Evolutionary conservation across 768 basidiomycete species (phyloP).

Genomic region (Termitomyces bulborhizus): DNA sequence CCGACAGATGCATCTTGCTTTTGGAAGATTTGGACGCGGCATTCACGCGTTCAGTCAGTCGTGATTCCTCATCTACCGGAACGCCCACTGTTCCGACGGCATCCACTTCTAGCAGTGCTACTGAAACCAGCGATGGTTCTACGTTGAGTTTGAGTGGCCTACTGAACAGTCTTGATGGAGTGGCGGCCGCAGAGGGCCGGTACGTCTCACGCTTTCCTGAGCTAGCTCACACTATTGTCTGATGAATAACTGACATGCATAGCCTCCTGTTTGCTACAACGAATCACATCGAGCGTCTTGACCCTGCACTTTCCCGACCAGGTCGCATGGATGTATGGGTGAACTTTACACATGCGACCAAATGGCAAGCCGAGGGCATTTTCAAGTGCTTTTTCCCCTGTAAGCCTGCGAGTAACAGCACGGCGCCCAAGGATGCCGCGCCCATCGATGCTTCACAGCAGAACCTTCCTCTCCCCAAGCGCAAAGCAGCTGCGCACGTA

Average conservation of each 20-base stretch:
- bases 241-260: conserved; percentile 14
- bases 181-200: conserved; percentile 84
- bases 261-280: conserved; percentile 88
- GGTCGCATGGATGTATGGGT: conserved; percentile 94
- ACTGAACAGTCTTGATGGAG: conserved; percentile 81
- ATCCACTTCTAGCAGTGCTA: conserved; percentile 30
- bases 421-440: conserved; percentile 7
- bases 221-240: background rate
- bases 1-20: conserved; percentile 76
- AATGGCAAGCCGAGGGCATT: conserved; percentile 90
- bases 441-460: conserved; percentile 49
- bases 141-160: conserved; percentile 82
- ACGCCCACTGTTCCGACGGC: conserved; percentile 47
- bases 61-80: conserved; percentile 76
- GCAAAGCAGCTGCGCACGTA: conserved; percentile 49
- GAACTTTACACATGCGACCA: conserved; percentile 85
- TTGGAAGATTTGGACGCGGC: conserved; percentile 93
- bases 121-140: conserved; percentile 64
- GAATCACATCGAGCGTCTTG: conserved; percentile 90
- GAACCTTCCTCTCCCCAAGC: conserved; percentile 63
- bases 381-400: conserved; percentile 93
- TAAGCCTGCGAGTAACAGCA: conserved; percentile 28
- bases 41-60: conserved; percentile 82
- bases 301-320: conserved; percentile 82
- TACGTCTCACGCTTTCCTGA: conserved; percentile 29